Conservation (phyloP, 1,139 yeast genomes). For the Kodamaea fungicola region DNA sequence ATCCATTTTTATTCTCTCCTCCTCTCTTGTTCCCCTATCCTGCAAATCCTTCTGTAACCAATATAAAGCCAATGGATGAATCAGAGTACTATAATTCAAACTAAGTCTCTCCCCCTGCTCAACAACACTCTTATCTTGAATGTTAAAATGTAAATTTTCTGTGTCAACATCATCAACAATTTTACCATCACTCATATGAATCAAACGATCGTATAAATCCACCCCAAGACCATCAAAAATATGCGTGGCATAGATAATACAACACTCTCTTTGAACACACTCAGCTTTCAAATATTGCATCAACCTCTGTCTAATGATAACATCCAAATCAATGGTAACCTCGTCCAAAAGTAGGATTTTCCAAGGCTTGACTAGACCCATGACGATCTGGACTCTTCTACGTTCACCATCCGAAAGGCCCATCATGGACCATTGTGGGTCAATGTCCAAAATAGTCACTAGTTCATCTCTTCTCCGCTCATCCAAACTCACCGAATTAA, state of each 20-base stretch:
- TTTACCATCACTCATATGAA: slow-evolving; percentile 75
- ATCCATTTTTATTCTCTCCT: slow-evolving; percentile 42
- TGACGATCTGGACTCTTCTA: slow-evolving; percentile 85
- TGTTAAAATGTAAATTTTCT: slow-evolving; percentile 26
- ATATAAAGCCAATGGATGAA: slow-evolving; percentile 67
- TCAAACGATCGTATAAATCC: slow-evolving; percentile 79
- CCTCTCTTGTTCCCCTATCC: slow-evolving; percentile 52
- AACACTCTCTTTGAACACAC: slow-evolving; percentile 61
- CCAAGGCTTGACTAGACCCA: slow-evolving; percentile 95
- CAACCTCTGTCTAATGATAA: slow-evolving; percentile 76
- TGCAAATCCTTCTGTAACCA: slow-evolving; percentile 59
- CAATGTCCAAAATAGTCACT: slow-evolving; percentile 75
- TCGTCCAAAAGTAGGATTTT: slow-evolving; percentile 79
- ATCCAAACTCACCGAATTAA: slow-evolving; percentile 83
- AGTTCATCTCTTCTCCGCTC: slow-evolving; percentile 73
- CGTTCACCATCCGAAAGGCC: slow-evolving; percentile 92
- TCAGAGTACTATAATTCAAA: slow-evolving; percentile 41
- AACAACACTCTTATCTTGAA: slow-evolving; percentile 12
- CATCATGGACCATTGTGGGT: slow-evolving; percentile 89
- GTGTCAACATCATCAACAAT: slow-evolving; percentile 26
- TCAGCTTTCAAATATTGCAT: slow-evolving; percentile 68
- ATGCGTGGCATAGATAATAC: slow-evolving; percentile 90
- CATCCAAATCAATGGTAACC: slow-evolving; percentile 94
- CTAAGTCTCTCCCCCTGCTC: slow-evolving; percentile 17
- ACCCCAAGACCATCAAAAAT: slow-evolving; percentile 88